Base-by-base conservation (phyloP, 2,329 filamentous ascomycete genomes). In the Hyphodiscus sp. region DNA sequence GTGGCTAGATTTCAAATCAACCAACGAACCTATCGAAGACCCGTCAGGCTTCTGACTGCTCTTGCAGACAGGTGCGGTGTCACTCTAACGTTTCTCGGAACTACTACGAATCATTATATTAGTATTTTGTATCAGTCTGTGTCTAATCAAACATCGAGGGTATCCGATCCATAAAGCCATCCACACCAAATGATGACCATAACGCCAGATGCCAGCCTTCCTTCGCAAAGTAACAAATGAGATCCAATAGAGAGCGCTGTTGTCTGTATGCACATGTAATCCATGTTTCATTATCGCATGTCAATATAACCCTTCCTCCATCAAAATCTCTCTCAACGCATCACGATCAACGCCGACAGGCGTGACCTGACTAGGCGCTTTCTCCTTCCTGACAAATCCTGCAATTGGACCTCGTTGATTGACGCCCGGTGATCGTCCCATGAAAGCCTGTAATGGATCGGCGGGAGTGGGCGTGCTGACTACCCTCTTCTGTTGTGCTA, bases 361-460 rank as follows among this genome's bases (percentile, higher is more conserved):
- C n/a, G 48, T 58, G 3, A 68, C 66, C 42, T 61, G 59, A 45
- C 63, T 64, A 7, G 67, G 66, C 23, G 62, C 61, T 38, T 56
- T 64, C n/a, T 63, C 62, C 1, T 80, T 75, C 23, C 81, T 76
- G 11, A 59, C 49, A 59, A 92, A 86, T 0, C 89, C 88, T 0
- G 86, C 81, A 44, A 94, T 85, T 0, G 82, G 77, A 0, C 89
- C 89, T 1, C 81, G 77, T 66, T 92, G 89, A 63, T 94, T 94
- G 65, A 94, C 89, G 0, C 89, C 89, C 1, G 87, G 80, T 4
- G 79, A 71, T 44, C 88, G 76, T 44, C 73, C 73, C 33, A 71
- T 50, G 11, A 72, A 69, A 52, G 59, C 57, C 51, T 57, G 55
- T 46, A 67, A 67, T 68, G 53, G 62, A 70, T 54, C 71, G 60